Percentiles rank a stretch among this genome's conserved stretches.
Conservation (phyloP, 2,329 filamentous ascomycete genomes). For the Colletotrichum phormii region DNA sequence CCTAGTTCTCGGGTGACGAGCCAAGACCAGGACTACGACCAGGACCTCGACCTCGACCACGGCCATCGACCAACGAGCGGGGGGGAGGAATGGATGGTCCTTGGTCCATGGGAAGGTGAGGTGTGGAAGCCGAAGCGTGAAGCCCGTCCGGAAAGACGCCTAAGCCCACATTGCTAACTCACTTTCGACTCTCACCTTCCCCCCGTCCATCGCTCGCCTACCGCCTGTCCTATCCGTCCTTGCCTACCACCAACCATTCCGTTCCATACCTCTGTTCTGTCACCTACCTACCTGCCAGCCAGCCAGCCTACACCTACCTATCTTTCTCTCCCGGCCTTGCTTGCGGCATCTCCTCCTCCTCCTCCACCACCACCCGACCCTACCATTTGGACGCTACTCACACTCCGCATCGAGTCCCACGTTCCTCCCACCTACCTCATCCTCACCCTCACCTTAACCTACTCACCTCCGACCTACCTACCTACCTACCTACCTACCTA, state of each 20-base stretch:
- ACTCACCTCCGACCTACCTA: conserved; percentile 6
- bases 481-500: neutral
- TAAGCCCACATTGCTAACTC: conserved; percentile 36
- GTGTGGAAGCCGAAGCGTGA: conserved; percentile 14
- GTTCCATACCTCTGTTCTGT: neutral
- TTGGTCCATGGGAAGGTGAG: conserved; percentile 5
- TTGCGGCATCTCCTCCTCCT: neutral
- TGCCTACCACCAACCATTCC: conserved; percentile 8
- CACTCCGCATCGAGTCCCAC: conserved; percentile 15
- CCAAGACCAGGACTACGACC: conserved; percentile 1
- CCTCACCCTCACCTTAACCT: conserved; percentile 10
- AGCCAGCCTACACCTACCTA: neutral
- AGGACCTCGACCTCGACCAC: conserved; percentile 1
- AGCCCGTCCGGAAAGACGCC: conserved; percentile 30
- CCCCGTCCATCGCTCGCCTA: conserved; percentile 11
- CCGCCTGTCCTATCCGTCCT: conserved; percentile 4
- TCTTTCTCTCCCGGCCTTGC: conserved; percentile 11
- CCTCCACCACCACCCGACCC: neutral
- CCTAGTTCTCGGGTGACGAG: neutral
- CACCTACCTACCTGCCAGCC: conserved; percentile 1
- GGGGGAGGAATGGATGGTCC: neutral
- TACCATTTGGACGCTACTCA: conserved; percentile 8
- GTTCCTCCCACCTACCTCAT: conserved; percentile 14
- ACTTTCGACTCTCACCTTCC: conserved; percentile 22
- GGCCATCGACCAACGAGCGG: conserved; percentile 25